phyloP scores from a whole-genome alignment of 2,329 filamentous ascomycete genomes.

The Aspergillus caelatus region DNA sequence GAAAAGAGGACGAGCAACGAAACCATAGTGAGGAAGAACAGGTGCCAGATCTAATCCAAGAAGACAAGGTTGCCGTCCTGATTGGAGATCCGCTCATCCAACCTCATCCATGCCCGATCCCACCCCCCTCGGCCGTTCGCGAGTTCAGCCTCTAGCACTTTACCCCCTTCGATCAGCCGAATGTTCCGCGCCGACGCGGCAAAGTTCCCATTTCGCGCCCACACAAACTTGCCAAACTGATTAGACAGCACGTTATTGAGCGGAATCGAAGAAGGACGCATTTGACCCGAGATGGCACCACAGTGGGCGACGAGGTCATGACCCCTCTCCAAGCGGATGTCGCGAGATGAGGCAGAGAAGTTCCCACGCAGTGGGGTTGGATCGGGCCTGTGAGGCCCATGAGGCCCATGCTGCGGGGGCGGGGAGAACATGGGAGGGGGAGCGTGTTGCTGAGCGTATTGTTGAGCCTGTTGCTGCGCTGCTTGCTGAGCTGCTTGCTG shows the following conservation, averaged over 20 bases:
- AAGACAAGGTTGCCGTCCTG: constrained; percentile 39
- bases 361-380: constrained; percentile 31
- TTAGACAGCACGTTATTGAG: constrained; percentile 44
- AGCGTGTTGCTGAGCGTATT: constrained; percentile 3
- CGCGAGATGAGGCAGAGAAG: constrained; percentile 37
- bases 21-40: background rate
- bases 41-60: constrained; percentile 17
- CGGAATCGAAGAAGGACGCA: constrained; percentile 35
- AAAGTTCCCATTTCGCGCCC: constrained; percentile 43
- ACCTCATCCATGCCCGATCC: constrained; percentile 31
- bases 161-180: constrained; percentile 33
- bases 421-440: background rate
- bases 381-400: background rate
- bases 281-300: constrained; percentile 32
- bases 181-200: constrained; percentile 34
- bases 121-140: constrained; percentile 37
- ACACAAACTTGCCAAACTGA: constrained; percentile 37
- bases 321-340: constrained; percentile 38
- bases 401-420: background rate
- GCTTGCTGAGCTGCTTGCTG: background rate
- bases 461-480: background rate
- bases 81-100: constrained; percentile 46
- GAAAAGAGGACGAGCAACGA: background rate
- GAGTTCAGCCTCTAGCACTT: constrained; percentile 39
- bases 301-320: constrained; percentile 43